Evolutionary conservation across 1,284 basidiomycete genomes (phyloP).

Genomic region (Trichosporon faecale): DNA sequence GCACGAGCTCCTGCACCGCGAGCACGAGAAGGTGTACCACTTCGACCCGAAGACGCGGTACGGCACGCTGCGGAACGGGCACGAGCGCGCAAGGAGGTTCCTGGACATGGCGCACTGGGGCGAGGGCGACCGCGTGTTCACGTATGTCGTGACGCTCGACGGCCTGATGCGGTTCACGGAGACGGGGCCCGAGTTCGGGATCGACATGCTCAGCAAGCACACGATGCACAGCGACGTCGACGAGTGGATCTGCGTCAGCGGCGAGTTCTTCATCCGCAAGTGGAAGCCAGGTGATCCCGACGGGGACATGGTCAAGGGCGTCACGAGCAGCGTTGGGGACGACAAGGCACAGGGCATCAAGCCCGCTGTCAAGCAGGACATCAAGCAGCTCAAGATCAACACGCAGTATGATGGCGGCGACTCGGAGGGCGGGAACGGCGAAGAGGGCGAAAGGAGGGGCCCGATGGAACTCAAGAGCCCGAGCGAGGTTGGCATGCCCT

Average conservation of each 20-base stretch:
- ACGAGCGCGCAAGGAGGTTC: slow-evolving; percentile 48
- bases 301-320: slow-evolving; percentile 16
- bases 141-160: slow-evolving; percentile 56
- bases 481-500: neutral
- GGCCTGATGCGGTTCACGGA: slow-evolving; percentile 57
- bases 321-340: neutral
- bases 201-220: slow-evolving; percentile 57
- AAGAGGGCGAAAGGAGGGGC: neutral
- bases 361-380: slow-evolving; percentile 15
- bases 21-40: slow-evolving; percentile 55
- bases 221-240: slow-evolving; percentile 58
- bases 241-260: slow-evolving; percentile 43
- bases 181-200: slow-evolving; percentile 57
- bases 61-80: slow-evolving; percentile 42
- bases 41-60: slow-evolving; percentile 53
- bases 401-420: slow-evolving; percentile 7
- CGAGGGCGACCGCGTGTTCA: slow-evolving; percentile 54
- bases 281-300: slow-evolving; percentile 22
- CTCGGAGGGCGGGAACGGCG: neutral
- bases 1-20: slow-evolving; percentile 53
- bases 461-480: neutral
- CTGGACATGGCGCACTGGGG: slow-evolving; percentile 55
- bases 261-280: slow-evolving; percentile 41
- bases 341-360: neutral
- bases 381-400: slow-evolving; percentile 9